These are phyloP conservation scores for Cercospora nicotianae DNA, from an alignment of 2,329 filamentous ascomycete genomes.

Conservation along the genomic window DNA sequence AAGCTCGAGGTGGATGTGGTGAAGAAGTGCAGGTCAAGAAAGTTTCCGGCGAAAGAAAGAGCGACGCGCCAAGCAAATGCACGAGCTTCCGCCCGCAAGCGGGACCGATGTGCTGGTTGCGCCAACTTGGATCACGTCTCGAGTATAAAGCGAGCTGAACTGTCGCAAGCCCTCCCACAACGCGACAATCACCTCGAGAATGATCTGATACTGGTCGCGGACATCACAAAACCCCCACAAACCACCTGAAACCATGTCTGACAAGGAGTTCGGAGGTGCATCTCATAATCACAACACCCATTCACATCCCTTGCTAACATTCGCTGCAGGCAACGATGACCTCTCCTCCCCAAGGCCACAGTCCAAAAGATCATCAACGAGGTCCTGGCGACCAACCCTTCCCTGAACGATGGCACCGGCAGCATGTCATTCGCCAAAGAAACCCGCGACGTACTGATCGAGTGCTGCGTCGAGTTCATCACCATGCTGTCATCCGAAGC, in stretches of 20 bases:
- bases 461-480: constrained; percentile 99
- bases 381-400: constrained; percentile 75
- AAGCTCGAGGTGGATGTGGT: constrained; percentile 5
- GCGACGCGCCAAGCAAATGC: constrained; percentile 9
- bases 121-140: not conserved
- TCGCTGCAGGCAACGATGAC: constrained; percentile 56
- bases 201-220: not conserved
- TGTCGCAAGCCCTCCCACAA: not conserved
- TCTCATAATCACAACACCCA: constrained; percentile 10
- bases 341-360: constrained; percentile 65
- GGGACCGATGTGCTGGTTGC: not conserved
- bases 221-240: not conserved
- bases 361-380: constrained; percentile 87
- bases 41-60: constrained; percentile 14
- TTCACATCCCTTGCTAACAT: constrained; percentile 10
- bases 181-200: not conserved
- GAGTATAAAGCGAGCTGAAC: constrained; percentile 1
- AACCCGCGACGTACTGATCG: constrained; percentile 89
- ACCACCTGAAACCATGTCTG: constrained; percentile 48
- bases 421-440: constrained; percentile 89
- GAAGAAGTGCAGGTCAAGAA: constrained; percentile 12
- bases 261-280: constrained; percentile 56
- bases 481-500: constrained; percentile 97
- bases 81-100: not conserved
- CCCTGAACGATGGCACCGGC: constrained; percentile 21